A percentile compares a stretch with the other conserved stretches of the same genome.
Conservation (phyloP, 192 early-diverging fungal genomes). For the Chytriomyces sp. region DNA sequence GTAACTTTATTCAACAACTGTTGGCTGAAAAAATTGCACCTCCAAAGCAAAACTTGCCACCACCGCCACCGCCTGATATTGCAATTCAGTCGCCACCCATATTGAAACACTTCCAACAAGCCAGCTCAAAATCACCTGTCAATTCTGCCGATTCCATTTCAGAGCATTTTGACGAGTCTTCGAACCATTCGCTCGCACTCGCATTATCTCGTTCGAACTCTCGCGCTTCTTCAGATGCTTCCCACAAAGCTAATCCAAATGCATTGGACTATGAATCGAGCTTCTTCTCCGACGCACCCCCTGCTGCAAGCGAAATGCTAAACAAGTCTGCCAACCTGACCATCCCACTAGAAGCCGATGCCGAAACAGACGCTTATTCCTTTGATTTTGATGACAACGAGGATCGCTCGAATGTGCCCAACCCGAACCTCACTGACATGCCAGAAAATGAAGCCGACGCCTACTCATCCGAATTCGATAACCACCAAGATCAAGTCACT, state of each 20-base stretch:
- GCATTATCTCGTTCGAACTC: background rate
- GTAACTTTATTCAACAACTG: conserved; percentile 6
- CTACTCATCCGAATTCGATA: too few species aligned
- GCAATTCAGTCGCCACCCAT: too few species aligned
- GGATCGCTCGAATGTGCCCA: too few species aligned
- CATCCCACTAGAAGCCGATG: background rate
- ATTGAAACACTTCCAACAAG: background rate
- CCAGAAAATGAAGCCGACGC: too few species aligned
- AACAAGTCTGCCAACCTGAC: background rate
- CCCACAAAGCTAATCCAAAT: background rate
- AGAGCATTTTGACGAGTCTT: background rate
- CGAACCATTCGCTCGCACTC: background rate
- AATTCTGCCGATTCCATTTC: background rate
- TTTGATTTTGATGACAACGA: conserved; percentile 20
- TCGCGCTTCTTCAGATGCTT: background rate
- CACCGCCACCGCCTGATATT: background rate
- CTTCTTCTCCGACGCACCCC: background rate
- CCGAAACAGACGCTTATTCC: conserved; percentile 4
- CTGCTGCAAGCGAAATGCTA: too few species aligned
- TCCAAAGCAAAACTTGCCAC: background rate
- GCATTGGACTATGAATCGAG: background rate
- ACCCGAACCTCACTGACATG: too few species aligned
- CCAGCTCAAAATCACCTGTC: background rate
- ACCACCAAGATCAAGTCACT: too few species aligned
- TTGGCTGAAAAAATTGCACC: background rate